Evolutionary conservation across 192 early-diverging fungal species (phyloP).

Genomic region (Paraglomus occultum): DNA sequence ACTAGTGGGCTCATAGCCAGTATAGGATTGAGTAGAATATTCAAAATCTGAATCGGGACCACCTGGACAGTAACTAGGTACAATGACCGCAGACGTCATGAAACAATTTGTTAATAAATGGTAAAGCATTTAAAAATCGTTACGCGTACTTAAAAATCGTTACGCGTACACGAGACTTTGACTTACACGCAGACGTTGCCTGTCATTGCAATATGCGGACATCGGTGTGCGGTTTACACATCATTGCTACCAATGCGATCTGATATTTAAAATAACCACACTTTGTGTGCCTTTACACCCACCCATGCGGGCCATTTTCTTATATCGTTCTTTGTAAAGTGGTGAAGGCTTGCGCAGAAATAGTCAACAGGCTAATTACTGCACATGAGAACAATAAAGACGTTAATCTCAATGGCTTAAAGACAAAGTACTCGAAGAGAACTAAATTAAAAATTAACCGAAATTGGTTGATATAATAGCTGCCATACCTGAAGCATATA

Average conservation of each 20-base stretch:
- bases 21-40: slow-evolving; percentile 99
- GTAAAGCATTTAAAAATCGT: neutral
- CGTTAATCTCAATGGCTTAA: slow-evolving; percentile 87
- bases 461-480: slow-evolving; percentile 97
- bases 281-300: too few species aligned
- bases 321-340: slow-evolving; percentile 30
- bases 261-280: slow-evolving; percentile 38
- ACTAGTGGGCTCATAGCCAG: slow-evolving; percentile 97
- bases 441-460: slow-evolving; percentile 85
- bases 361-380: slow-evolving; percentile 83
- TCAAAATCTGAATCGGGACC: slow-evolving; percentile 99
- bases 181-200: slow-evolving; percentile 97
- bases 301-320: neutral
- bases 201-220: slow-evolving; percentile 99
- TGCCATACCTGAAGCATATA: slow-evolving; percentile 94
- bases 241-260: slow-evolving; percentile 94
- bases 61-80: slow-evolving; percentile 85
- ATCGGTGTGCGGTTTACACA: slow-evolving; percentile 97
- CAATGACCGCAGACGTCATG: too few species aligned
- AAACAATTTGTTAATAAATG: neutral
- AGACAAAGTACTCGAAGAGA: slow-evolving; percentile 66
- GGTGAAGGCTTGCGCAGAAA: slow-evolving; percentile 84
- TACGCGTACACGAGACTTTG: too few species aligned
- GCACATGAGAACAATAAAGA: slow-evolving; percentile 64
- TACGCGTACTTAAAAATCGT: neutral